Base-by-base conservation (phyloP, 441 rosid species). In the Bocquillonia castaneifolia region DNA sequence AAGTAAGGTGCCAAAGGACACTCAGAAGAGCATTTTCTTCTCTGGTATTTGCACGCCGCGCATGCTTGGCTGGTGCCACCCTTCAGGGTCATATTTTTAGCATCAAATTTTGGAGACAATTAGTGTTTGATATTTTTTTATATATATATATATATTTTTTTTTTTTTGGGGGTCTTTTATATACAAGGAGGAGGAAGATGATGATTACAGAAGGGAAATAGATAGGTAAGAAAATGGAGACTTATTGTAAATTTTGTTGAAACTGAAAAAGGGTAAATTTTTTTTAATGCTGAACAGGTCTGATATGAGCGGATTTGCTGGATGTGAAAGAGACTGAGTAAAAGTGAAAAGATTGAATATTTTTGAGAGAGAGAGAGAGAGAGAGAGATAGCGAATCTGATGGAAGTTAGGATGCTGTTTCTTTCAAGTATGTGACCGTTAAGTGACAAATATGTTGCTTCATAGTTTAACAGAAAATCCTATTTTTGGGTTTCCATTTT, bases 1-100 rank as follows among this genome's bases (percentile, higher is more conserved):
- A 92, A 90, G 66, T 86, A 92, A 20, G 94, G 96, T 0, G 94
- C 88, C 2, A 94, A 72, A 4, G 75, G 89, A 58, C 98, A 94
- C 50, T 88, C 85, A 0, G 85, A 45, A 0, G 78, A 61, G 78
- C 99, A 94, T 70, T 84, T 86, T 67, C 96, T 76, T 39, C 96
- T 68, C 63, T 84, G 99, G 78, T 83, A 87, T 76, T 94, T 94
- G 89, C 99, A 91, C 8, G 90, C 87, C 44, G 97, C 99, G 66
- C 98, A 92, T 22, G 98, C 97, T 31, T 85, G 92, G 83, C 87
- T 86, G 68, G 84, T 75, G 80, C 96, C 91, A 15, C 96, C 92
- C 80, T 88, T 89, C 0, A 86, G 83, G 77, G 96, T 91, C 95
- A 93, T 93, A 64, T 64, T 73, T 73, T 52, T 37, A 79, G 68